Evolutionary conservation across 2,329 filamentous ascomycete genomes (phyloP), one percentile per base, ranked within the genome.

Genomic region (Orbilia quercus): DNA sequence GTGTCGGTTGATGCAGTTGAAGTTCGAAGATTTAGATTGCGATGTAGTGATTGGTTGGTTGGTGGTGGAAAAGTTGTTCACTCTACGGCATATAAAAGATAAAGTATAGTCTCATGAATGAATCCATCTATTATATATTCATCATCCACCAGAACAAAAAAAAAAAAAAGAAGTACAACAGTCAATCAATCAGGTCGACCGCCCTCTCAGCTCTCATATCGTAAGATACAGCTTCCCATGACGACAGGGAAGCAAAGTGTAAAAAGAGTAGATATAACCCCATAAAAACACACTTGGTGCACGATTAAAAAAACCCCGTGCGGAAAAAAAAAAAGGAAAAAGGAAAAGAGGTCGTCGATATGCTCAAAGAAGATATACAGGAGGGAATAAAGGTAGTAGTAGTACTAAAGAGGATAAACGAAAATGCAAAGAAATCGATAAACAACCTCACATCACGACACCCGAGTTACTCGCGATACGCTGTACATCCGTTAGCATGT

Each of bases 401-500:
- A 28, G 38, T 44, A 67, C 36, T n/a, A 50, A 50, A 55, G 59
- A 57, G 48, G 25, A 55, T 50, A 60, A 67, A 62, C 38, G 48
- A 38, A 44, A 57, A 60, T 38, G 44, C 42, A 57, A 34, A 51
- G 18, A 51, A 34, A 31, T 31, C 44, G 36, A 51, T 53, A 51
- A 73, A 18, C 25, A 20, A 60, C 25, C 87, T 96, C 91, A 99
- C 95, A 99, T 99, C 84, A 99, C 95, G 82, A 99, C 95, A 89
- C 95, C 95, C 76, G 94, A 96, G 91, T 99, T 99, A 88, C 89
- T 92, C 84, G 95, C 95, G 85, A 98, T 98, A 97, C 94, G 94
- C 90, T 94, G 78, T 20, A 69, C 64, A 53, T 12, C 57, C 59
- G 16, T 70, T 28, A 67, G 20, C 42, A 12, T 63, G 23, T 34